Evolutionary conservation across 1,284 basidiomycete species (phyloP).

Genomic region (Pholiota adiposa): DNA sequence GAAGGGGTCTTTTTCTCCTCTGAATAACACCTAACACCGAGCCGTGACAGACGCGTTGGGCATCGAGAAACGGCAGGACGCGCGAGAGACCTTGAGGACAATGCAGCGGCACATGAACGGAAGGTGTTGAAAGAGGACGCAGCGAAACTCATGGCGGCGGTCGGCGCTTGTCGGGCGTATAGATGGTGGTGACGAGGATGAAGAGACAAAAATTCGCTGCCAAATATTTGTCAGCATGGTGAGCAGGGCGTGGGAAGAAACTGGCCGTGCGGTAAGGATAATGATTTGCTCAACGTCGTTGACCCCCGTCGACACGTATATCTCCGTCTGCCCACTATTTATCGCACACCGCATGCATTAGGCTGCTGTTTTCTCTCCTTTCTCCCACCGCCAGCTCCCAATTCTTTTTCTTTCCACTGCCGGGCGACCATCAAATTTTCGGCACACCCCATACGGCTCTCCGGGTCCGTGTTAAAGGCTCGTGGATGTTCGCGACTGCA

Average conservation of each 20-base stretch:
- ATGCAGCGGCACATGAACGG: constrained; percentile 57
- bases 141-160: constrained; percentile 48
- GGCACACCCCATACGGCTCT: constrained; percentile 15
- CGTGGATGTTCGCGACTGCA: constrained; percentile 28
- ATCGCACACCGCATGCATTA: constrained; percentile 1
- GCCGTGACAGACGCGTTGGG: constrained; percentile 27
- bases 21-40: constrained; percentile 52
- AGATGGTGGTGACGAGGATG: constrained; percentile 21
- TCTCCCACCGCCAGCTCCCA: neutral
- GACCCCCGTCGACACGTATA: neutral
- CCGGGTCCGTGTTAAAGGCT: constrained; percentile 20
- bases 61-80: constrained; percentile 39
- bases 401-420: neutral
- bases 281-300: neutral
- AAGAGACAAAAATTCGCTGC: constrained; percentile 16
- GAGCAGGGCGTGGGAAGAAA: constrained; percentile 23
- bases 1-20: constrained; percentile 48
- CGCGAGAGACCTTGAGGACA: constrained; percentile 50
- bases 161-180: constrained; percentile 11
- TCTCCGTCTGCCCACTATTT: neutral
- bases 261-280: neutral
- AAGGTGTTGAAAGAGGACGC: constrained; percentile 53
- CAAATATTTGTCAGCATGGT: constrained; percentile 26
- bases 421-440: constrained; percentile 2
- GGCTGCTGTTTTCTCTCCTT: neutral